Evolutionary conservation across 257 asterid species (phyloP), one percentile per base, ranked within the genome.

Genomic region (Solanum medicagineum): DNA sequence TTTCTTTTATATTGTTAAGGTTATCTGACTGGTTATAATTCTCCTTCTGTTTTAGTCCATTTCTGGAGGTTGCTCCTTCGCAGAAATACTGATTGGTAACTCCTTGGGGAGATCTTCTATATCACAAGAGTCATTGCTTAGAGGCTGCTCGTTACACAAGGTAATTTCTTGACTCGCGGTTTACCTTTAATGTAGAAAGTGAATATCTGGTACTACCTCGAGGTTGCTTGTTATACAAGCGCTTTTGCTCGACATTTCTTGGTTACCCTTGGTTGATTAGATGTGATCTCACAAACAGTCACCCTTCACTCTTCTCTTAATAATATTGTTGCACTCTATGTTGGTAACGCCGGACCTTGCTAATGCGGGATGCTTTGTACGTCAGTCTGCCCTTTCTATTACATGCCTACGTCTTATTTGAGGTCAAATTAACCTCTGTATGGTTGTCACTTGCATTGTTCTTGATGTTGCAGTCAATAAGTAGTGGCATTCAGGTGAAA

Each of bases 71-170:
- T 91, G 90, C 65, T 96, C 99, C 79, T 92, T 94, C 68, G 98
- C 99, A 60, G 99, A 96, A 88, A 91, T 96, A 87, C 91, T 96
- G 86, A 87, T 96, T 77, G 98, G 98, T 87, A 79, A 88, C 86
- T 26, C 81, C 26, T 6, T 65, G 22, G 85, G 62, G 20, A 49
- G 80, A 85, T 89, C 94, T 47, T 92, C 94, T 80, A 84, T 86
- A 87, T 87, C 92, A 42, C 90, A 93, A 83, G 93, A 90, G 88
- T 86, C 93, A 51, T 86, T 92, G 84, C 91, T 90, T 82, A 92
- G 96, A 86, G 98, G 98, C 86, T 91, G 91, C 87, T 91, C 99
- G 70, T 90, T 96, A 91, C 95, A 96, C 91, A 96, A 94, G 94
- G 99, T 96, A 89, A 63, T 87, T 77, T 83, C 85, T 83, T 85